Evolutionary conservation across 2,329 filamentous ascomycete species (phyloP), one percentile per base, ranked within the genome.

Genomic region (Fusarium nanum): DNA sequence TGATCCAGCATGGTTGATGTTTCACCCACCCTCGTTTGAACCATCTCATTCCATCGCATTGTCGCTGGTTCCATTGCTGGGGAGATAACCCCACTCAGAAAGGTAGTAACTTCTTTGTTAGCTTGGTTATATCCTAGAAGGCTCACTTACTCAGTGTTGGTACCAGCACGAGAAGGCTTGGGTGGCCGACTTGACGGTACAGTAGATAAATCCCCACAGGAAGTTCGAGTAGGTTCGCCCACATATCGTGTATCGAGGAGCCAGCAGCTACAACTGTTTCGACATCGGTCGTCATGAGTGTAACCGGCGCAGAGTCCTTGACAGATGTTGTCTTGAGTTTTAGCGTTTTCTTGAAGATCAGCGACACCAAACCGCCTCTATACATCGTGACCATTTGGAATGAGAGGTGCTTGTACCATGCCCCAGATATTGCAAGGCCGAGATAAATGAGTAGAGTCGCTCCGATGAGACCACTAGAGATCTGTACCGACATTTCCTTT

Each of bases 281-380:
- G 8, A 85, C 78, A 55, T 85, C 83, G 2, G 82, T 80, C 18
- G 79, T 82, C 82, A 86, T 85, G 10, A 85, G 75, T 2, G 83
- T 85, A 7, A 83, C 69, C 2, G 83, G 78, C 1, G 79, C 78
- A 2, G 78, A 76, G 23, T 82, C 80, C 18, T 81, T 78, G 25
- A 78, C 72, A 2, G 74, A 66, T 1, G 73, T 66, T 0, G 75
- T 72, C 13, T 75, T 75, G 18, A 83, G 64, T 1, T 73, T 68
- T 2, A 83, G 60, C 0, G 83, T 84, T 68, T 85, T 84, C 20
- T 81, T 80, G 69, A 85, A 88, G 3, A 89, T 82, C 68, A 87
- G 76, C 0, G 84, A 82, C 6, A 79, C 72, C 3, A 83, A 58
- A 2, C 75, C 77, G 2, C 76, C 80, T 23, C 81, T 77, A 32